Evolutionary conservation across 352 stramenopile species (phyloP), one percentile per base, ranked within the genome.

Genomic region (Nothophytophthora sp.): DNA sequence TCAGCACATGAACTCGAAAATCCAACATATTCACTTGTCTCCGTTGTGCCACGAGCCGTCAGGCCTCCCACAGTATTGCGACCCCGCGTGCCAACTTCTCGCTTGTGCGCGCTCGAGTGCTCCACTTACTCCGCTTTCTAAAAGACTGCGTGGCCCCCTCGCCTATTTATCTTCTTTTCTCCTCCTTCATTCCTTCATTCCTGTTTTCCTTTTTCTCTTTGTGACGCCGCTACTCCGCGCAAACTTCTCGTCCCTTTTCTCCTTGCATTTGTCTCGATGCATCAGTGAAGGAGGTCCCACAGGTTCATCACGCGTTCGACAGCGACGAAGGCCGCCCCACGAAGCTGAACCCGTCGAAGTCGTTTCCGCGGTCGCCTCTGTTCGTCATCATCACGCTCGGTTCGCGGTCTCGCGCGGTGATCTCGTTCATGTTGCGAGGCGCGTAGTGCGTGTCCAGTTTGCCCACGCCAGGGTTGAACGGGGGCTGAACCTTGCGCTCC

Each of bases 301-400:
- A 60, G n/a, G n/a, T n/a, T 48, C 59, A 64, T 70, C 51, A 71
- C 48, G 66, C 60, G 59, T 75, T 77, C 40, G 77, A 91, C 15
- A 86, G 53, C n/a, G 70, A 78, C 30, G 83, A 94, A 34, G 83
- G 83, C 42, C 85, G 82, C 10, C 86, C 85, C n/a, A 95, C 86
- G 59, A 96, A 96, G 72, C 84, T 95, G 50, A 96, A 96, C 25
- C 86, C 86, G 40, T 96, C 86, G 28, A 96, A 96, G 52, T 96
- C 84, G 43, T 95, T 96, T 56, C 74, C 72, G 42, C 48, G 74
- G 39, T 48, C 67, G 42, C 51, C n/a, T n/a, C n/a, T 81, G 32
- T 63, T 81, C 37, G 68, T 74, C 34, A 86, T 84, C 51, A 88
- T 70, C 35, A 94, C 68, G 55, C 84, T 95, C 15, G 73, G 81